Percentiles rank a stretch among this genome's conserved stretches.
Evolutionary conservation across 495 filamentous ascomycete species (phyloP).

Genomic region (Amniculicola lignicola): DNA sequence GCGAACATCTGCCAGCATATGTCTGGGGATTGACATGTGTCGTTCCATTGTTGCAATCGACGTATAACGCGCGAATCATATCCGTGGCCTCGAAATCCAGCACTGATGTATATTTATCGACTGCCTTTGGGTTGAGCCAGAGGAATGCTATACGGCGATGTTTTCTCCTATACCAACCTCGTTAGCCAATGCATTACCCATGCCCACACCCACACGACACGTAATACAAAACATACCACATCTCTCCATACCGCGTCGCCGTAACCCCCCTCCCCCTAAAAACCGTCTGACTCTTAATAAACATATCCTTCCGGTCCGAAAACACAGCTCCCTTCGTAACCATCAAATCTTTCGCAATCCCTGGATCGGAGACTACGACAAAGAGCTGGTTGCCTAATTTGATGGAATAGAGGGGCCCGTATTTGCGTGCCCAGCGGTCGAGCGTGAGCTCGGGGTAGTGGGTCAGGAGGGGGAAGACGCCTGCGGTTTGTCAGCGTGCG

Average conservation of each 20-base stretch:
- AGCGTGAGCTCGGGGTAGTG: constrained; percentile 3
- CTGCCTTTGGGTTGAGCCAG: constrained; percentile 5
- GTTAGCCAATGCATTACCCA: background rate
- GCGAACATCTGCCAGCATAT: constrained; percentile 1
- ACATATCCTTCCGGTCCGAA: constrained; percentile 7
- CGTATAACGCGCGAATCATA: constrained; percentile 7
- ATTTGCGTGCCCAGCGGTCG: constrained; percentile 13
- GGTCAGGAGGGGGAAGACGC: constrained; percentile 3
- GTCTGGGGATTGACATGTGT: constrained; percentile 11
- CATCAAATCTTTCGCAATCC: constrained; percentile 3
- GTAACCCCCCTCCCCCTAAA: constrained; percentile 1
- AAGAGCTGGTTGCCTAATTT: background rate
- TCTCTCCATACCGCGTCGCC: background rate
- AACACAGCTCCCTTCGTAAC: constrained; percentile 1
- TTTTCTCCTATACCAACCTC: background rate
- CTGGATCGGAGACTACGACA: constrained; percentile 7
- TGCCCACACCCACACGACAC: too few relatives aligned
- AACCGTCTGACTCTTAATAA: constrained; percentile 6
- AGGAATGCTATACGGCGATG: constrained; percentile 9
- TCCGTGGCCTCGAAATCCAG: constrained; percentile 11
- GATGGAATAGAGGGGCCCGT: constrained; percentile 3
- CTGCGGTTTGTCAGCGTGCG: too few relatives aligned
- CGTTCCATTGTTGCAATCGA: background rate
- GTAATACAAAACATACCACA: background rate
- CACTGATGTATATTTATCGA: background rate